phyloP scores from a whole-genome alignment of 306 rosid species.

The Glycyrrhiza uralensis region DNA sequence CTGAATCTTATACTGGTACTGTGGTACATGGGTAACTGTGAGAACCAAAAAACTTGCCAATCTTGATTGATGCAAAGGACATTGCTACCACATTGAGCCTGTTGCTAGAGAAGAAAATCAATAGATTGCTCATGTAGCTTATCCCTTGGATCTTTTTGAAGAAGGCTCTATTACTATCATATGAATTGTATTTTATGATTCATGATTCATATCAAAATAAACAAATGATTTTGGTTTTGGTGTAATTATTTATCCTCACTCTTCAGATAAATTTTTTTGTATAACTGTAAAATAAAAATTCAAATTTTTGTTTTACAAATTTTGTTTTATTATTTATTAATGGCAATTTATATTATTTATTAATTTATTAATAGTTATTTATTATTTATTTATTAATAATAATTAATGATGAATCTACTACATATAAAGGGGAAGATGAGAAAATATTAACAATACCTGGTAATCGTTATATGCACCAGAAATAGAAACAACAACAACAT shows the following conservation, averaged over 20 bases:
- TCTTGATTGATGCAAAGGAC: neutral
- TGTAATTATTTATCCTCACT: neutral
- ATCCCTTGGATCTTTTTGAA: neutral
- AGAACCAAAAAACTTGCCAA: neutral
- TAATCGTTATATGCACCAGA: constrained; percentile 89
- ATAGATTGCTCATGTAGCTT: neutral
- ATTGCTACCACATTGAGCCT: neutral
- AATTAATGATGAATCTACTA: neutral
- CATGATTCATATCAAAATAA: neutral
- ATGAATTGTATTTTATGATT: neutral
- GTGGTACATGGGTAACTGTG: neutral
- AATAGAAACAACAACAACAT: constrained; percentile 81
- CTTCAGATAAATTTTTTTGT: neutral
- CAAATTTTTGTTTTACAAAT: neutral
- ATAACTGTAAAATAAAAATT: neutral
- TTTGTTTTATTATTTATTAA: neutral
- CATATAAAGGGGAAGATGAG: neutral
- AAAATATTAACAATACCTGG: constrained; percentile 54
- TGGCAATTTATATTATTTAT: neutral
- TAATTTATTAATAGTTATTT: neutral
- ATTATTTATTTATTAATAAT: neutral
- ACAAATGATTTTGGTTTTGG: neutral
- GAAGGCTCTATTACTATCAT: neutral
- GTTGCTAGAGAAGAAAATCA: neutral
- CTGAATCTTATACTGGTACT: neutral